phyloP scores from a whole-genome alignment of 345 rosid genomes.

The Leavenworthia alabamica region DNA sequence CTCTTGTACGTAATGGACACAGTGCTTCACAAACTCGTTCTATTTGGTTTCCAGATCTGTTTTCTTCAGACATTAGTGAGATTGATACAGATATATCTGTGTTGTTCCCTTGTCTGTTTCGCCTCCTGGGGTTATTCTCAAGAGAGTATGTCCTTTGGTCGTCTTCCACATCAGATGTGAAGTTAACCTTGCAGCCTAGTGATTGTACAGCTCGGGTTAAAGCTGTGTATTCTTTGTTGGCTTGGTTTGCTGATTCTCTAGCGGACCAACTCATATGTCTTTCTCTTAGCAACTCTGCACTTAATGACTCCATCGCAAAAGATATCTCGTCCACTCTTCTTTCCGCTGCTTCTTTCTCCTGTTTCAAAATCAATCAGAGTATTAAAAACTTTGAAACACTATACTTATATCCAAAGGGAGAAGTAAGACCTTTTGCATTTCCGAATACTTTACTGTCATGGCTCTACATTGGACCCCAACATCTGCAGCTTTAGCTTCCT shows the following conservation, averaged over 20 bases:
- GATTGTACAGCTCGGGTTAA: slow-evolving; percentile 76
- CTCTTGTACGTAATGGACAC: slow-evolving; percentile 69
- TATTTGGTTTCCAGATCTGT: neutral
- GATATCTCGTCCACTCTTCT: slow-evolving; percentile 58
- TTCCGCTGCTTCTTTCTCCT: slow-evolving; percentile 83
- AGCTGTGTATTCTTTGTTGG: slow-evolving; percentile 64
- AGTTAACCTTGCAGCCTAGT: slow-evolving; percentile 80
- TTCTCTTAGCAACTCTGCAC: slow-evolving; percentile 63
- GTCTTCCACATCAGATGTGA: slow-evolving; percentile 52
- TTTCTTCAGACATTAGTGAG: slow-evolving; percentile 51
- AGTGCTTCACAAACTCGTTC: slow-evolving; percentile 52
- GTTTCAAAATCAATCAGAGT: slow-evolving; percentile 16
- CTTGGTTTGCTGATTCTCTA: slow-evolving; percentile 56
- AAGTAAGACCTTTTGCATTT: slow-evolving; percentile 56
- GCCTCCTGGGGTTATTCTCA: slow-evolving; percentile 25
- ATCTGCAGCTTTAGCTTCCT: slow-evolving; percentile 77
- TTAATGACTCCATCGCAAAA: slow-evolving; percentile 49
- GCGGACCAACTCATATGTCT: slow-evolving; percentile 60
- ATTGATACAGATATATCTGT: slow-evolving; percentile 77
- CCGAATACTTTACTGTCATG: slow-evolving; percentile 59
- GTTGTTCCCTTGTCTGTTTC: slow-evolving; percentile 33
- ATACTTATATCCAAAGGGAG: neutral
- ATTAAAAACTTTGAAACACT: neutral
- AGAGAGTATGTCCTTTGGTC: slow-evolving; percentile 29
- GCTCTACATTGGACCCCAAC: slow-evolving; percentile 73